Base-by-base conservation (phyloP, 768 basidiomycete genomes). In the Amanita brunnescens region DNA sequence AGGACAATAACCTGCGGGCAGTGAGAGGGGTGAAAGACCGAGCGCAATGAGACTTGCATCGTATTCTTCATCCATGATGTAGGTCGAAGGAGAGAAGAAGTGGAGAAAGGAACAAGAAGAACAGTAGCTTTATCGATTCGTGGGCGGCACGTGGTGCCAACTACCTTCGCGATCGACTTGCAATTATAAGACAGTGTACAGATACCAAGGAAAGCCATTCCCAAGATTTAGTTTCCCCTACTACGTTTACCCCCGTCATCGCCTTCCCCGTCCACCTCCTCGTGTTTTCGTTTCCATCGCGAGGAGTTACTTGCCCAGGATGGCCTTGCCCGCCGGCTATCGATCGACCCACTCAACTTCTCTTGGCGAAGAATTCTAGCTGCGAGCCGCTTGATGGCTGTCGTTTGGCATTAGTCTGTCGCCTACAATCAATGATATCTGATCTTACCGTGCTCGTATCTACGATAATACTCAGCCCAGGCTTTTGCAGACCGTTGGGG, bases 1-100 rank as follows among this genome's bases (percentile, higher is more conserved):
- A 98, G 80, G 57, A 93, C 86, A 67, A 91, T 79, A 68, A 89
- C 88, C 87, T 91, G 64, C 44, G 41, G 41, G 26, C 20, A 24
- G 63, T 58, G 52, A 53, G 39, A 46, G 49, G 49, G 49, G 42
- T 52, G 40, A 51, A 29, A 52, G 52, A 20, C 26, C 40, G 16
- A 33, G 30, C 30, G 20, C 35, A 32, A 49, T 37, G 16, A 33
- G 32, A 62, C 68, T 56, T 67, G 96, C 94, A 69, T 97, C 94
- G 74, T 97, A 98, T 77, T 91, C 87, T 77, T 98, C 95, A 86
- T 99, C 95, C 95, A 99, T 96, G 68, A 62, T 73, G 58, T 7
- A 47, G 45, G 54, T 20, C n/a, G 42, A 34, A 37, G 10, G 47
- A 24, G 23, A 8, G 40, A 20, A 14, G 21, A 18, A 33, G 49